Evolutionary conservation across 1,284 basidiomycete species (phyloP), one percentile per base, ranked within the genome.

Genomic region (Rhodotorula sp.): DNA sequence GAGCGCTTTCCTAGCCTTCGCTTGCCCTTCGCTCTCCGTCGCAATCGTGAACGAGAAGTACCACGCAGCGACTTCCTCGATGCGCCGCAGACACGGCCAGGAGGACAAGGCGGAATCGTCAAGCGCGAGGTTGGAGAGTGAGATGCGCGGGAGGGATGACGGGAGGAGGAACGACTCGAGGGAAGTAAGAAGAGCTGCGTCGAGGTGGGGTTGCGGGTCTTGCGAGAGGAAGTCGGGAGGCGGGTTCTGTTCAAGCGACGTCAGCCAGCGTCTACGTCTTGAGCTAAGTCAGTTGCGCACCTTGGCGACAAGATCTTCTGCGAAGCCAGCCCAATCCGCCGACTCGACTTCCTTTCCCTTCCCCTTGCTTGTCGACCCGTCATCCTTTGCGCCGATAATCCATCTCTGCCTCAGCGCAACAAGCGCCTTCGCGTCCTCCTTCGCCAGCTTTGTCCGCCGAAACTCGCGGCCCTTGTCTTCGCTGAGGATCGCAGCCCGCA

Each of bases 341-440:
- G 28, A 16, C 30, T 63, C 62, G 8, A 24, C 46, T 40, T 50
- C 53, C 37, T 64, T 66, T 0, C 67, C 70, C 52, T 64, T 69
- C 0, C 67, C 59, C 31, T 67, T 69, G 4, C 31, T 59, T 10
- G 26, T 54, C 40, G 40, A 8, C 51, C 60, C 30, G 30, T 55
- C 28, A n/a, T n/a, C 20, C 13, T 46, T 20, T 22, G 54, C 8
- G 11, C 52, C 22, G 13, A 37, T 46, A 4, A 9, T 20, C 71
- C 71, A 73, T 22, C 65, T 40, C 53, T 73, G 72, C 56, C 34
- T 20, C 1, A 73, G 20, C 26, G 56, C 64, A 2, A 71, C 50
- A 1, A 73, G 59, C 30, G 66, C 67, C 57, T 69, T 73, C 31
- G 72, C 69, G 7, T 70, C 66, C n/a, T 66, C 61, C 56, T 51